Evolutionary conservation across 768 basidiomycete species (phyloP).

Genomic region (Paxillus involutus): DNA sequence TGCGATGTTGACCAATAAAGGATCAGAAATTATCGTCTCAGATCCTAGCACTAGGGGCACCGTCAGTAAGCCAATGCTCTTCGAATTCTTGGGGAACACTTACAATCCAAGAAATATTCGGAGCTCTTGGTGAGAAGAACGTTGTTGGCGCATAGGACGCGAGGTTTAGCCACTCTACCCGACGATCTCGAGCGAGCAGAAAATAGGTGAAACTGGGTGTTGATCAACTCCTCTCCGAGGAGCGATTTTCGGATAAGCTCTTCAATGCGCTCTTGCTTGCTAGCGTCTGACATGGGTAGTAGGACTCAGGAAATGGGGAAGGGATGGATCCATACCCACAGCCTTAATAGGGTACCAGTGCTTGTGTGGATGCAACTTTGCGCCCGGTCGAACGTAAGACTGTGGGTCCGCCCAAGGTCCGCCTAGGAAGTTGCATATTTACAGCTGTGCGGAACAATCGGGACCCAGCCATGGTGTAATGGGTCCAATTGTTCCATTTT

Average conservation of each 20-base stretch:
- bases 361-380: too few relatives aligned
- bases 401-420: too few relatives aligned
- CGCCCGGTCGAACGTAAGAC: too few relatives aligned
- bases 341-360: too few relatives aligned
- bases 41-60: slow-evolving; percentile 14
- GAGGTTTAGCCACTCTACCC: slow-evolving; percentile 15
- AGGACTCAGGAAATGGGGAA: neutral
- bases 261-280: slow-evolving; percentile 13
- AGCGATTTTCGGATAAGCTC: slow-evolving; percentile 25
- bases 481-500: too few relatives aligned
- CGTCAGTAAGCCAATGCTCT: neutral
- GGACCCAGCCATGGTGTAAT: too few relatives aligned
- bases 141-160: slow-evolving; percentile 28
- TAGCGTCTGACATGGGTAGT: slow-evolving; percentile 8
- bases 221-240: slow-evolving; percentile 26
- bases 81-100: neutral
- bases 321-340: neutral
- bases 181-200: slow-evolving; percentile 15
- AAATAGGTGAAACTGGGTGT: slow-evolving; percentile 33
- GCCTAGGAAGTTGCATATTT: too few relatives aligned
- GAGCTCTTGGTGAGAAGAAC: slow-evolving; percentile 25
- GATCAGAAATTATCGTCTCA: slow-evolving; percentile 7
- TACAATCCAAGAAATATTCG: slow-evolving; percentile 27
- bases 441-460: too few relatives aligned
- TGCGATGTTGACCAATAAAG: slow-evolving; percentile 14